Conservation (phyloP, 2,329 filamentous ascomycete genomes). For the Neoarthrinium moseri region DNA sequence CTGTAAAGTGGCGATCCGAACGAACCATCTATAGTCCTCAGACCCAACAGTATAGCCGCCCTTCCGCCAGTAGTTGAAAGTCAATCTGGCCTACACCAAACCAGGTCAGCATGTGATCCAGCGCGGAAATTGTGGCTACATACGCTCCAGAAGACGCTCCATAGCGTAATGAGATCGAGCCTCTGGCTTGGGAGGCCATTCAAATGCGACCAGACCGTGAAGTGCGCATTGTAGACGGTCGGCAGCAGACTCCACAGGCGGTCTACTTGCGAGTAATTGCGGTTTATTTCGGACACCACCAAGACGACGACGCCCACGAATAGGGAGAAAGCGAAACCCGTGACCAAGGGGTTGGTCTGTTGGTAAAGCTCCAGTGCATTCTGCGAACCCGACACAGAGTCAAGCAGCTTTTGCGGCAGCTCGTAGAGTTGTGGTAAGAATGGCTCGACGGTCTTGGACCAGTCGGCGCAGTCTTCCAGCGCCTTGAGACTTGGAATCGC, state of each 20-base stretch:
- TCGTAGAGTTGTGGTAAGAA: conserved; percentile 69
- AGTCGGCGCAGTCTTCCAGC: conserved; percentile 75
- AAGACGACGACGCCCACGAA: conserved; percentile 71
- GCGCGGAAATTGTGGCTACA: conserved; percentile 26
- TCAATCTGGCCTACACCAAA: conserved; percentile 68
- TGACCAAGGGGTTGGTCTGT: conserved; percentile 82
- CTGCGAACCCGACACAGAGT: conserved; percentile 57
- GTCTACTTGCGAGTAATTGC: conserved; percentile 97
- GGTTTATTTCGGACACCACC: conserved; percentile 77
- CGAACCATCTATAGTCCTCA: conserved; percentile 88
- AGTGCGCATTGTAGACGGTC: conserved; percentile 82
- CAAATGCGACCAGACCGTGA: conserved; percentile 76
- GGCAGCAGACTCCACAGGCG: conserved; percentile 89
- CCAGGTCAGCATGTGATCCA: neutral
- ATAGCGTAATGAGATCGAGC: conserved; percentile 69
- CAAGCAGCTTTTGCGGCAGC: conserved; percentile 64
- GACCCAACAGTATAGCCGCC: conserved; percentile 86
- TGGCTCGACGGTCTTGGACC: conserved; percentile 70
- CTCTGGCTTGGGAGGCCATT: conserved; percentile 68
- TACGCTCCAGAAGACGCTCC: conserved; percentile 79
- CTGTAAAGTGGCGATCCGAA: neutral
- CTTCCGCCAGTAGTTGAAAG: conserved; percentile 95
- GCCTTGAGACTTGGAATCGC: conserved; percentile 70
- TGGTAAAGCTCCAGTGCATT: conserved; percentile 72
- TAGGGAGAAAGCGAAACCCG: conserved; percentile 69